These are phyloP conservation scores for Quercus phellos DNA, from an alignment of 331 rosid species.

Conservation along the genomic window DNA sequence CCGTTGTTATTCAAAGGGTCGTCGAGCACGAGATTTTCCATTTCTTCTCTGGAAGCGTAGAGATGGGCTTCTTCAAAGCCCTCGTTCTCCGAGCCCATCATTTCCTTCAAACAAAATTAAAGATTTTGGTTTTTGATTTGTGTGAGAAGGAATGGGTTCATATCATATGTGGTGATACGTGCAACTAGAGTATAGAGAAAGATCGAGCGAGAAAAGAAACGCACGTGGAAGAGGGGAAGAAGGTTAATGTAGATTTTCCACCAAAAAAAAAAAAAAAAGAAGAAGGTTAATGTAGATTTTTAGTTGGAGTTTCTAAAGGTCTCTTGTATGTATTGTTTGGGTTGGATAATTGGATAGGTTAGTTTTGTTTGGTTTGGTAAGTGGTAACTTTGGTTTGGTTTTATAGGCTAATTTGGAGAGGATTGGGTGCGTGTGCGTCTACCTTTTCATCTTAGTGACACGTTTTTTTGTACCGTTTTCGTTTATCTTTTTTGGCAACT, in stretches of 20 bases:
- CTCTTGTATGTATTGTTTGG: not conserved
- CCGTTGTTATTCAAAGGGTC: slow-evolving; percentile 28
- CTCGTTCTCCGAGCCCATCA: slow-evolving; percentile 82
- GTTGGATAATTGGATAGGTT: too few species aligned
- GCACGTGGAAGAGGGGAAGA: slow-evolving; percentile 1
- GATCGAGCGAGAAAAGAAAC: slow-evolving; percentile 11
- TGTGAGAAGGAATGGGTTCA: too few species aligned
- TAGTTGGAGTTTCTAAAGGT: not conserved
- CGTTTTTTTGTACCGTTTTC: too few species aligned
- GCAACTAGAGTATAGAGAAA: not conserved
- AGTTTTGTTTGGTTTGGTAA: too few species aligned
- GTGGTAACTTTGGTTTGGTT: too few species aligned
- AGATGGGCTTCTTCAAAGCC: slow-evolving; percentile 49
- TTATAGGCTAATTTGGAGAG: too few species aligned
- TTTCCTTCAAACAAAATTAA: slow-evolving; percentile 16
- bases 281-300: not conserved
- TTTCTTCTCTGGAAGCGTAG: slow-evolving; percentile 38
- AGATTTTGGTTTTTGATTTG: too few species aligned
- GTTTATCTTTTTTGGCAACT: too few species aligned
- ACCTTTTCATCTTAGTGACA: too few species aligned
- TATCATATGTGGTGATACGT: not conserved
- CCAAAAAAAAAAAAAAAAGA: too few species aligned
- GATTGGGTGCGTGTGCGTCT: too few species aligned
- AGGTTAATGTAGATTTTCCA: not conserved
- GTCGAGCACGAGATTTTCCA: slow-evolving; percentile 57